phyloP scores from a whole-genome alignment of 2,329 filamentous ascomycete species.

The Daldinia eschscholtzii region DNA sequence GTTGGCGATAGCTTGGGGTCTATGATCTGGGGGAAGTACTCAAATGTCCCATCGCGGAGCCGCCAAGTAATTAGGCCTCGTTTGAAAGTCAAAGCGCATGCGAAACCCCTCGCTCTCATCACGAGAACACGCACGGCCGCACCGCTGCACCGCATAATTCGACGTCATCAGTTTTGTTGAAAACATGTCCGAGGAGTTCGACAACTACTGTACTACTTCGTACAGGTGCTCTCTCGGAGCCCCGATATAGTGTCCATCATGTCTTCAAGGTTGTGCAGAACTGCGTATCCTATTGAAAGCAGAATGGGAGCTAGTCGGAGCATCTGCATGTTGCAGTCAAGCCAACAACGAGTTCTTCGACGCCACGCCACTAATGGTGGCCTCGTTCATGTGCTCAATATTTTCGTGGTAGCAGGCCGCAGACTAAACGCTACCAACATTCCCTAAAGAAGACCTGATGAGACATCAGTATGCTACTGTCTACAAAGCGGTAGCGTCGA shows the following conservation, averaged over 20 bases:
- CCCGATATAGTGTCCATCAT: neutral
- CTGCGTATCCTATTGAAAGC: neutral
- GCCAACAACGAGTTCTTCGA: neutral
- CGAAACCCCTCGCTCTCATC: conserved; percentile 5
- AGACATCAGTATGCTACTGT: neutral
- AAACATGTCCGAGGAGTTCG: neutral
- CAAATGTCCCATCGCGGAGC: conserved; percentile 15
- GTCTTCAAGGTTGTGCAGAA: neutral
- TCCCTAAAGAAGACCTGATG: neutral
- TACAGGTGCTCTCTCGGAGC: neutral
- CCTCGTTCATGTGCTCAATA: neutral
- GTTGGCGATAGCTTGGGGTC: neutral
- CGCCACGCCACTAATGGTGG: neutral
- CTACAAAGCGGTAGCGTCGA: too few relatives aligned
- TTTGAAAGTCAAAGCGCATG: conserved; percentile 32
- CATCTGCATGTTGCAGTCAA: neutral
- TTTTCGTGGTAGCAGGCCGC: neutral
- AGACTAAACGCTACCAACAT: neutral
- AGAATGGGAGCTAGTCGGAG: neutral
- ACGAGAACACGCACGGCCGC: conserved; percentile 1
- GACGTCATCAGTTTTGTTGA: neutral
- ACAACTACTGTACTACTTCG: neutral
- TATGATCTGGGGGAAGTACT: neutral
- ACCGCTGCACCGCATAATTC: neutral
- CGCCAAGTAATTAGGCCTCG: conserved; percentile 16